Evolutionary conservation across 768 basidiomycete species (phyloP), one percentile per base, ranked within the genome.

Genomic region (Pleurotus sapidus): DNA sequence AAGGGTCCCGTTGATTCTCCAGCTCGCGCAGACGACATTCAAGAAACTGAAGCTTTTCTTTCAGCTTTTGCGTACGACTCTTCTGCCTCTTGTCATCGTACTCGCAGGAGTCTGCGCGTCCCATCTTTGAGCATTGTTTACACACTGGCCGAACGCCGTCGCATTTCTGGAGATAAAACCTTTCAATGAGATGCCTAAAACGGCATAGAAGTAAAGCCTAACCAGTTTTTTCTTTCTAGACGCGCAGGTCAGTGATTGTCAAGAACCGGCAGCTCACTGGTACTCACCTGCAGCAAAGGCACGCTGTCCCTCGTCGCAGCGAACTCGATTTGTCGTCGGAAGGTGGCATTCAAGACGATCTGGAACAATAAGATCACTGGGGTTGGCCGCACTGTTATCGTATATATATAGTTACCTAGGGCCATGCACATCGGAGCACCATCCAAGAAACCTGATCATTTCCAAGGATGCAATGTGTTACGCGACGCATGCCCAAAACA

Each of bases 81-180:
- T 84, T 83, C 56, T 78, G 79, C 61, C 77, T 77, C 66, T 77
- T 78, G 64, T 86, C 84, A 62, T 86, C 82, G 70, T 85, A 87
- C 55, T 77, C 69, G 66, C 86, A 86, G 49, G 81, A 77, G 23
- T 75, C 70, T 4, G 70, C 67, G 23, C 84, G 70, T 64, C 79
- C 80, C 70, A 83, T 79, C 60, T 82, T 80, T 59, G 68, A 67
- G 63, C 84, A 87, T 62, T 83, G 82, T 18, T 70, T 68, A 64
- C 85, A 86, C 37, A 78, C 72, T 14, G 85, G 85, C 40, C 81
- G 80, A 23, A 65, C 67, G 15, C 83, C 83, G 63, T 85, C 83
- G 64, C 85, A 87, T 80, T 82, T 81, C 85, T 87, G 61, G 9
- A 23, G 45, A 53, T 23, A 3, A 34, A 34, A 7, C 9, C 30